Conservation (phyloP, 257 asterid species). For the Leonotis leonurus region DNA sequence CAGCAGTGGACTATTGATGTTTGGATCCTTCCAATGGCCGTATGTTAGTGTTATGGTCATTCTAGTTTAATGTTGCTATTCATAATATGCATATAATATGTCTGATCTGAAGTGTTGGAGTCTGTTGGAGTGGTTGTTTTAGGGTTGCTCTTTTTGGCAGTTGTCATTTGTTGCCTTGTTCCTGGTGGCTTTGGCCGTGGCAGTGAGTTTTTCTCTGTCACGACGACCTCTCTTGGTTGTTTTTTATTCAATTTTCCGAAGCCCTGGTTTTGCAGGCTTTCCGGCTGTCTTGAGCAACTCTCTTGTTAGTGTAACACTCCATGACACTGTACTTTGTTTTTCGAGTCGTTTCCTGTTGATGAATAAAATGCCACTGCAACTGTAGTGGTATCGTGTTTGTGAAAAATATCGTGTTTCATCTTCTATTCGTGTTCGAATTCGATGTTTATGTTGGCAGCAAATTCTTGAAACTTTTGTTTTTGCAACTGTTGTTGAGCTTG, state of each 20-base stretch:
- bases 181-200: conserved; percentile 60
- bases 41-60: neutral
- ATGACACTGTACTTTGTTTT: neutral
- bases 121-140: conserved; percentile 24
- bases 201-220: conserved; percentile 39
- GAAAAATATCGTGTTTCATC: neutral
- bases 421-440: neutral
- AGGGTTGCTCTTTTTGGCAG: conserved; percentile 39
- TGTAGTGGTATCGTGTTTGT: neutral
- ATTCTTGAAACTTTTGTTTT: neutral
- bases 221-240: conserved; percentile 35
- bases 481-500: too few species aligned
- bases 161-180: conserved; percentile 37
- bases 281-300: conserved; percentile 38
- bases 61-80: conserved; percentile 5
- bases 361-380: conserved; percentile 22
- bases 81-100: conserved; percentile 15
- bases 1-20: conserved; percentile 31
- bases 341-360: neutral
- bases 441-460: neutral
- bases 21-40: conserved; percentile 27
- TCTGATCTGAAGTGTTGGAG: conserved; percentile 11
- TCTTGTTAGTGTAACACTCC: conserved; percentile 18
- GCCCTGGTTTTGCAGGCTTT: conserved; percentile 63
- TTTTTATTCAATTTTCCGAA: conserved; percentile 41